Conservation (phyloP, 257 asterid species). For the Salvia hispanica region DNA sequence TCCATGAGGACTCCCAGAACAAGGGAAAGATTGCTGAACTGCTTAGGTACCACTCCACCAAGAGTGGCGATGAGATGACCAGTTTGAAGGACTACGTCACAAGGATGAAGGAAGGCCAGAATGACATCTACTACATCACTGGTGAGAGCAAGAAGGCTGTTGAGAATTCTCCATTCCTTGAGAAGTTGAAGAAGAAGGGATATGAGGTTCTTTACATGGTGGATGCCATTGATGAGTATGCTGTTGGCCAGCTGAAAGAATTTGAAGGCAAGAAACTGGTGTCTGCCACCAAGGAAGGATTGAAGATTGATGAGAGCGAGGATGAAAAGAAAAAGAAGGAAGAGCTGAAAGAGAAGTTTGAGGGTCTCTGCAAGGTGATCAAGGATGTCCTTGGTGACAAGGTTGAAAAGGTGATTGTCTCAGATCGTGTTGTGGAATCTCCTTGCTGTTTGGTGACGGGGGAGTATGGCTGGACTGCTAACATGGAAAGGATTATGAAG, state of each 20-base stretch:
- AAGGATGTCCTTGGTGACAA: slow-evolving; percentile 69
- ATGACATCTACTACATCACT: slow-evolving; percentile 60
- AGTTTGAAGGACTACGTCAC: slow-evolving; percentile 69
- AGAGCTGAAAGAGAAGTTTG: slow-evolving; percentile 53
- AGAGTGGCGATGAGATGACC: slow-evolving; percentile 71
- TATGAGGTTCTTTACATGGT: slow-evolving; percentile 68
- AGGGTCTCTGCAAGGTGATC: slow-evolving; percentile 70
- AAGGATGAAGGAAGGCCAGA: slow-evolving; percentile 73
- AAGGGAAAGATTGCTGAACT: slow-evolving; percentile 55
- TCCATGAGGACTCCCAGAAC: slow-evolving; percentile 67
- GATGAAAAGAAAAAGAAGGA: slow-evolving; percentile 65
- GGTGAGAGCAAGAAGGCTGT: slow-evolving; percentile 78
- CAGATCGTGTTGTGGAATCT: slow-evolving; percentile 70
- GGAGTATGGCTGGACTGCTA: slow-evolving; percentile 69
- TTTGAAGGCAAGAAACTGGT: slow-evolving; percentile 67
- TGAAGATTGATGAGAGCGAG: slow-evolving; percentile 64
- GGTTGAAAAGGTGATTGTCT: slow-evolving; percentile 63
- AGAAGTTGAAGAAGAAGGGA: slow-evolving; percentile 67
- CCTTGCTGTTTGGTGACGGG: slow-evolving; percentile 77
- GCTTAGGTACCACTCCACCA: slow-evolving; percentile 60
- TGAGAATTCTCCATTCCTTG: slow-evolving; percentile 75
- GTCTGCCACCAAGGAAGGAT: slow-evolving; percentile 76
- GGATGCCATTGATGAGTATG: slow-evolving; percentile 73
- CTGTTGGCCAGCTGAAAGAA: slow-evolving; percentile 60
- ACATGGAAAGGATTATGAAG: slow-evolving; percentile 75